Base-by-base conservation (phyloP, 2,329 filamentous ascomycete genomes). In the Seiridium unicorne region DNA sequence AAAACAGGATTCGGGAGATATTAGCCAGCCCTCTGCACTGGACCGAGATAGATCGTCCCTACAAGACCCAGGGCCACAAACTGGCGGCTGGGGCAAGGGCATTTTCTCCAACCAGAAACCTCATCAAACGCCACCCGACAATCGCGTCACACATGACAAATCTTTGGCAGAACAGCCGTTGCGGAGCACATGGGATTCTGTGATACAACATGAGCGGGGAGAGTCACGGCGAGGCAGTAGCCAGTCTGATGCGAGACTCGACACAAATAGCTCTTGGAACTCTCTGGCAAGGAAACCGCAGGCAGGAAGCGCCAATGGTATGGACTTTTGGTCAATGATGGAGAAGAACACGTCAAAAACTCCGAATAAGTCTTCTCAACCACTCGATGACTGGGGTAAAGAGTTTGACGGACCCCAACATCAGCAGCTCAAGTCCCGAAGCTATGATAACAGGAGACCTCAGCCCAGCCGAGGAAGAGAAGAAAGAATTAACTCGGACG, bases 311-410 rank as follows among this genome's bases (percentile, higher is more conserved):
- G 26, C 63, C n/a, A 58, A 54, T 31, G 61, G 54, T 10, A 54
- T 58, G 8, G 62, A 64, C 10, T 69, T 68, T 49, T 69, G 65
- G 67, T 54, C 57, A 3, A n/a, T 49, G 32, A 5, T 4, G 18
- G 49, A 44, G 3, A 40, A 53, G 10, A 46, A 42, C 31, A 7
- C 31, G 18, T 42, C 61, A 18, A 36, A 54, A 11, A 35, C 26
- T 18, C 42, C 40, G 42, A 57, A n/a, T 5, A 26, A 5, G 1
- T 10, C 9, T 10, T 51, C 54, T 4, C 13, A 13, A 8, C 55
- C 55, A 8, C 38, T 44, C 18, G 46, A 62, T 36, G 62, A 64
- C 36, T 66, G 61, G 64, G 65, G 65, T 18, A 58, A 59, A 9
- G 62, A 64, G 48, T 65, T 62, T 48, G 61, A 63, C 51, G 42